Conservation (phyloP, 1,284 basidiomycete species). For the Pseudozyma flocculosa region DNA sequence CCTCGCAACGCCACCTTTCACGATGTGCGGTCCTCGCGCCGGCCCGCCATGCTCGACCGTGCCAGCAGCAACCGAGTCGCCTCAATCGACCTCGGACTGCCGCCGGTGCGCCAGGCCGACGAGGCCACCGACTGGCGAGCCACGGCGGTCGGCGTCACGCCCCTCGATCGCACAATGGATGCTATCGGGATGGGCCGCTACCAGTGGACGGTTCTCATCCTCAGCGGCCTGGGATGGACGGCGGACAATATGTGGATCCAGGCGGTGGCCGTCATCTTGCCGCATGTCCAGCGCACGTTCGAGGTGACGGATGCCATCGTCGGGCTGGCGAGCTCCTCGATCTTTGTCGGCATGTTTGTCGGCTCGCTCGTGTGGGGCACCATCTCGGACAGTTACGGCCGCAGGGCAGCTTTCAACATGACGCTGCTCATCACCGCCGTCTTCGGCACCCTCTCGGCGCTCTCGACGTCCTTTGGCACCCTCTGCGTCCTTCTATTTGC, state of each 20-base stretch:
- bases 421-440: slow-evolving; percentile 86
- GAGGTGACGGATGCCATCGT: slow-evolving; percentile 71
- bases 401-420: slow-evolving; percentile 84
- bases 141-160: slow-evolving; percentile 26
- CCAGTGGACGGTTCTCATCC: slow-evolving; percentile 45
- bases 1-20: neutral
- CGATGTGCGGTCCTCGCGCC: neutral
- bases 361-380: slow-evolving; percentile 68
- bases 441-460: slow-evolving; percentile 80
- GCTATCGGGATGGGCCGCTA: slow-evolving; percentile 78
- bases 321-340: slow-evolving; percentile 73
- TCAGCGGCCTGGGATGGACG: slow-evolving; percentile 50
- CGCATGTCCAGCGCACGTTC: slow-evolving; percentile 75
- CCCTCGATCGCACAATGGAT: slow-evolving; percentile 69
- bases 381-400: slow-evolving; percentile 64
- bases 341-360: slow-evolving; percentile 94
- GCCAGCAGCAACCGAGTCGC: slow-evolving; percentile 13
- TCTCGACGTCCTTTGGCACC: slow-evolving; percentile 70
- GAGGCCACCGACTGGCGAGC: slow-evolving; percentile 25
- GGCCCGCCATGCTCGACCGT: slow-evolving; percentile 22
- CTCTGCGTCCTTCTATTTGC: slow-evolving; percentile 81
- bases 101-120: slow-evolving; percentile 5
- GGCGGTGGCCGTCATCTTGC: slow-evolving; percentile 79
- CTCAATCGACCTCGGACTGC: slow-evolving; percentile 9
- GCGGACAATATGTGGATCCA: slow-evolving; percentile 58